phyloP scores from a whole-genome alignment of 805 yeast genomes.

The Huiozyma sinensis region DNA sequence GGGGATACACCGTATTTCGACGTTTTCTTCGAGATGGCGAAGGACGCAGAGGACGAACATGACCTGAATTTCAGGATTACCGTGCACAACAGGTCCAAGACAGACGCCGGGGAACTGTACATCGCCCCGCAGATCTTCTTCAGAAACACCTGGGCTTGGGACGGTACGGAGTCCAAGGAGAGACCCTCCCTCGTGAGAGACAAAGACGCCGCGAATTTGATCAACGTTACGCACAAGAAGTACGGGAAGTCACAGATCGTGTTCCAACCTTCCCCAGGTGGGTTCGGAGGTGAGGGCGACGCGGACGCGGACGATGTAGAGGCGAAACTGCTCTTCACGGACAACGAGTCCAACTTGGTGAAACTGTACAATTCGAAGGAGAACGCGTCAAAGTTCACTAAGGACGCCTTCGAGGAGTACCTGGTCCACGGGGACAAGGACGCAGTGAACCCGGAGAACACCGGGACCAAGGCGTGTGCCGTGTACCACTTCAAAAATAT shows the following conservation, averaged over 20 bases:
- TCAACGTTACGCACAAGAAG: constrained; percentile 56
- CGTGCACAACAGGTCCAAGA: constrained; percentile 72
- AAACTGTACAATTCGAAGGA: constrained; percentile 50
- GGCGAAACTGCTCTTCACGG: constrained; percentile 73
- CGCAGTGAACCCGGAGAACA: constrained; percentile 58
- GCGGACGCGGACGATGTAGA: constrained; percentile 44
- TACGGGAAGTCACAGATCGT: constrained; percentile 56
- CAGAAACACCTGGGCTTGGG: constrained; percentile 92
- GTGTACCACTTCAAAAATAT: constrained; percentile 73
- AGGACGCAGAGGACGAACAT: constrained; percentile 68
- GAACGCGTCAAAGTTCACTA: constrained; percentile 51
- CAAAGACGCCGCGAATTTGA: constrained; percentile 30
- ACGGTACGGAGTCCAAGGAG: constrained; percentile 34
- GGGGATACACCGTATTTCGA: constrained; percentile 69
- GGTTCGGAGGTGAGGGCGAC: constrained; percentile 27
- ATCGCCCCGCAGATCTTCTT: constrained; percentile 74
- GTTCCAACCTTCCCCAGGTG: constrained; percentile 84
- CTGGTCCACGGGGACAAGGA: constrained; percentile 44
- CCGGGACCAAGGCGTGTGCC: constrained; percentile 80
- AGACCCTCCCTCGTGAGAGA: constrained; percentile 42
- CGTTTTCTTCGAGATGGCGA: constrained; percentile 82
- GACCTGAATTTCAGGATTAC: constrained; percentile 77
- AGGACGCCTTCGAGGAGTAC: constrained; percentile 87
- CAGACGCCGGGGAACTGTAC: constrained; percentile 73
- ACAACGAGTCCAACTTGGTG: constrained; percentile 72